These are phyloP conservation scores for Pezicula rhizophila DNA, from an alignment of 2,329 filamentous ascomycete species.

Conservation along the genomic window DNA sequence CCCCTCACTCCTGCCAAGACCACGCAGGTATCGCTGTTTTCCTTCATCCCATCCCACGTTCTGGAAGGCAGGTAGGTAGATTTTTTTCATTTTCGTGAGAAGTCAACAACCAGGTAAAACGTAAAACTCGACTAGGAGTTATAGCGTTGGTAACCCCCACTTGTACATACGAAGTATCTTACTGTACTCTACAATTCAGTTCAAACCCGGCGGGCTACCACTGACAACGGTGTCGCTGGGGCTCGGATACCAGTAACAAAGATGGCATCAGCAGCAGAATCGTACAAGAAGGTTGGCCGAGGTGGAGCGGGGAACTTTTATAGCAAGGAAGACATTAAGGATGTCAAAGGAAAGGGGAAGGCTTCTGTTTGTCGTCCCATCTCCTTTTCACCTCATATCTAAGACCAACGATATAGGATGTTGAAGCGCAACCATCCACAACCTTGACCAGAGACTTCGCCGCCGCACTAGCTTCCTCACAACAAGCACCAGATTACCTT, in stretches of 20 bases:
- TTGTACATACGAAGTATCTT: too few relatives aligned
- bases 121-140: too few relatives aligned
- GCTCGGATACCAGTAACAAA: neutral
- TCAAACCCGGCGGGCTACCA: too few relatives aligned
- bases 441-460: conserved; percentile 6
- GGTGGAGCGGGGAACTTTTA: conserved; percentile 61
- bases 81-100: too few relatives aligned
- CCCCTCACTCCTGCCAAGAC: too few relatives aligned
- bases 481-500: conserved; percentile 30
- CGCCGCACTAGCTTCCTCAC: conserved; percentile 17
- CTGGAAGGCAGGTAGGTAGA: too few relatives aligned
- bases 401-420: conserved; percentile 34
- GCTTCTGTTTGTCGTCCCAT: conserved; percentile 3
- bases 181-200: too few relatives aligned
- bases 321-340: conserved; percentile 44
- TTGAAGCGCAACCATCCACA: conserved; percentile 25
- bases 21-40: too few relatives aligned
- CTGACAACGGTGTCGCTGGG: too few relatives aligned
- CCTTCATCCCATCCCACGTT: too few relatives aligned
- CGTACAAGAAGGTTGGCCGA: conserved; percentile 44
- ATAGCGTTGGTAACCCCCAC: too few relatives aligned
- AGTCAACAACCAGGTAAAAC: too few relatives aligned
- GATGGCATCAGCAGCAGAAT: conserved; percentile 12
- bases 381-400: neutral
- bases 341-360: conserved; percentile 27